Conservation (phyloP, 805 yeast genomes). For the Starmerella apis region DNA sequence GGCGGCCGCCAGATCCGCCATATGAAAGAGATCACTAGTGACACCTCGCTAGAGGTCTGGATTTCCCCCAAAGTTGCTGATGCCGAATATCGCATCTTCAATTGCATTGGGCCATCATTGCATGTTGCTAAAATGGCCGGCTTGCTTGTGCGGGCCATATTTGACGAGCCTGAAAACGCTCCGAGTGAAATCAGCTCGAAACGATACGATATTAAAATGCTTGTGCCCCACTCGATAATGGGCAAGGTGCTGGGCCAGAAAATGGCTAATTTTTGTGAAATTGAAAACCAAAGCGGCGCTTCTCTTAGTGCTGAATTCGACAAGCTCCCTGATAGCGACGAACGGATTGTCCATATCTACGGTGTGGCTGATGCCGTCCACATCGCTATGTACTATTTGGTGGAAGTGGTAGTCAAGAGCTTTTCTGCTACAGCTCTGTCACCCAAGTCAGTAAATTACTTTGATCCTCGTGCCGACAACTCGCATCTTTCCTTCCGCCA, state of each 20-base stretch:
- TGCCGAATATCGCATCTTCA: slow-evolving; percentile 62
- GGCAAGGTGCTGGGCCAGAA: slow-evolving; percentile 66
- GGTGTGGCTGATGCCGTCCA: slow-evolving; percentile 86
- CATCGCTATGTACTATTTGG: slow-evolving; percentile 63
- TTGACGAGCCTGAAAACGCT: slow-evolving; percentile 50
- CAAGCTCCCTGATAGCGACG: slow-evolving; percentile 65
- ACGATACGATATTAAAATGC: slow-evolving; percentile 46
- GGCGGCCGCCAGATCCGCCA: slow-evolving; percentile 18
- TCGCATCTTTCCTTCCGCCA: slow-evolving; percentile 3
- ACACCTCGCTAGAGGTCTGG: slow-evolving; percentile 19
- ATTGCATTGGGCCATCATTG: slow-evolving; percentile 64
- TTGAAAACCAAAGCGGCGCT: slow-evolving; percentile 74
- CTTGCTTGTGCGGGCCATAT: slow-evolving; percentile 52
- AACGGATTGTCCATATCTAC: slow-evolving; percentile 54
- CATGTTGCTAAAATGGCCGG: slow-evolving; percentile 77
- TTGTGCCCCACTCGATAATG: slow-evolving; percentile 69
- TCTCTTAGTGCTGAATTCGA: slow-evolving; percentile 61
- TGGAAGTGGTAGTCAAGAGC: slow-evolving; percentile 42
- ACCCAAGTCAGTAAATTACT: background rate
- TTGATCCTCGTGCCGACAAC: slow-evolving; percentile 4
- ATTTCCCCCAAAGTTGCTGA: slow-evolving; percentile 34
- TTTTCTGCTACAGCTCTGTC: background rate
- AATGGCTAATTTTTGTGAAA: slow-evolving; percentile 64
- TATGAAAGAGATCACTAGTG: slow-evolving; percentile 16
- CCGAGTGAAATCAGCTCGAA: slow-evolving; percentile 48